These are phyloP conservation scores for Dactylellina haptotyla DNA, from an alignment of 2,329 filamentous ascomycete species.

Conservation along the genomic window DNA sequence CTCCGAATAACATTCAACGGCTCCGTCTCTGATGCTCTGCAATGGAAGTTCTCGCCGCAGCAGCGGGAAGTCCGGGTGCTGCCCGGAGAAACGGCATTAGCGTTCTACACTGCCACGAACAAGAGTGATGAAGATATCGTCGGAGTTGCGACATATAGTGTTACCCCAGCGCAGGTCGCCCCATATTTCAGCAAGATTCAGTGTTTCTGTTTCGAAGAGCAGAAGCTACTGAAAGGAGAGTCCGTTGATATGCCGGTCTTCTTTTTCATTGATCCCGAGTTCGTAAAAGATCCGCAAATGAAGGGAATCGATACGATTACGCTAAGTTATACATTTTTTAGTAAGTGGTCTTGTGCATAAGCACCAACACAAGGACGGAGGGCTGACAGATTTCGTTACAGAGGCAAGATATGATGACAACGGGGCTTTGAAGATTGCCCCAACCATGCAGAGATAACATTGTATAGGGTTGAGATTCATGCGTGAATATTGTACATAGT, in stretches of 20 bases:
- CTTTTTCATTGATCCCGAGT: slow-evolving; percentile 97
- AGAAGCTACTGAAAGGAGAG: slow-evolving; percentile 92
- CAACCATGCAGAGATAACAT: slow-evolving; percentile 44
- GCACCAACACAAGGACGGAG: slow-evolving; percentile 3
- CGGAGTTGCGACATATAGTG: slow-evolving; percentile 95
- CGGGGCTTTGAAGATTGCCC: slow-evolving; percentile 62
- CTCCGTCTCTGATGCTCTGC: slow-evolving; percentile 91
- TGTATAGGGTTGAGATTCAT: neutral
- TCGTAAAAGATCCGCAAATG: slow-evolving; percentile 92
- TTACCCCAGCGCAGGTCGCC: slow-evolving; percentile 93
- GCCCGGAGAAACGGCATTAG: slow-evolving; percentile 93
- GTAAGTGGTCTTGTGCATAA: slow-evolving; percentile 68
- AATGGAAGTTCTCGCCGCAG: slow-evolving; percentile 97
- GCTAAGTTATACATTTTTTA: slow-evolving; percentile 97
- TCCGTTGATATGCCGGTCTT: slow-evolving; percentile 99
- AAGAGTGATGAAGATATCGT: slow-evolving; percentile 91
- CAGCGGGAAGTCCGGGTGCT: slow-evolving; percentile 95
- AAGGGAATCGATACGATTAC: slow-evolving; percentile 94
- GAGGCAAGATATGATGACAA: slow-evolving; percentile 87
- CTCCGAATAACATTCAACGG: slow-evolving; percentile 96
- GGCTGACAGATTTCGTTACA: slow-evolving; percentile 60
- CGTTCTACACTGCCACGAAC: slow-evolving; percentile 98
- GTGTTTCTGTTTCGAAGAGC: slow-evolving; percentile 97
- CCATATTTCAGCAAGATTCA: slow-evolving; percentile 99
- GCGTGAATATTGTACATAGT: slow-evolving; percentile 40